Evolutionary conservation across 768 basidiomycete genomes (phyloP), one percentile per base, ranked within the genome.

Genomic region (Lentinula sp.): DNA sequence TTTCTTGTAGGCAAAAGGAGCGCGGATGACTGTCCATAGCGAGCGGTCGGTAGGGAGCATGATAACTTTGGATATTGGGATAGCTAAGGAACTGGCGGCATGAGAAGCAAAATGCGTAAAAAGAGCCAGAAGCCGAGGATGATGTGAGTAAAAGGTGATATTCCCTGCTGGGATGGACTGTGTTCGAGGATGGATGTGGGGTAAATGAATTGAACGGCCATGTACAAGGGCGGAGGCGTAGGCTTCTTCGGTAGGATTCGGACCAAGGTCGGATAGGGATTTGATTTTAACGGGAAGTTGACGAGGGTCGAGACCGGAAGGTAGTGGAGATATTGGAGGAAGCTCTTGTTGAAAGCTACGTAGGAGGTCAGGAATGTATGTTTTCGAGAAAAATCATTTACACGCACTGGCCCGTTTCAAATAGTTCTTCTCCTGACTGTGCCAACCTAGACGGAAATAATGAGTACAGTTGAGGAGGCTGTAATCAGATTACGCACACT

Each of bases 1-100:
- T 74, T 96, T 97, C 70, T 98, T 98, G 72, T 95, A 89, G 5
- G 84, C 87, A 70, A 98, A 98, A 9, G 96, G 95, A 3, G 85
- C 83, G 39, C 88, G 84, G 8, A 82, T 79, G 16, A 97, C 95
- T 0, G 96, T 97, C 87, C 91, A 93, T 9, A 97, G 75, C 4
- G 81, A 78, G 49, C 91, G 88, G 64, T 87, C 78, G 2, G 83
- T 91, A 0, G 93, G 94, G 0, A 96, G 83, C 4, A 75, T 73
- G 13, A 80, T 79, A 10, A 86, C 78, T 16, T 80, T 78, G 2
- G 91, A 87, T 37, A 82, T 78, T 1, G 95, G 93, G 48, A 96
- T 91, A 16, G 84, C 89, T 45, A 98, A 81, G 1, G 92, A 85
- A n/a, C 85, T 78, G 0, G 95, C 95, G 0, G 93, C 86, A 66